Percentiles rank a stretch among this genome's conserved stretches.
phyloP scores from a whole-genome alignment of 192 early-diverging fungal species.

The Umbelopsis sp. region DNA sequence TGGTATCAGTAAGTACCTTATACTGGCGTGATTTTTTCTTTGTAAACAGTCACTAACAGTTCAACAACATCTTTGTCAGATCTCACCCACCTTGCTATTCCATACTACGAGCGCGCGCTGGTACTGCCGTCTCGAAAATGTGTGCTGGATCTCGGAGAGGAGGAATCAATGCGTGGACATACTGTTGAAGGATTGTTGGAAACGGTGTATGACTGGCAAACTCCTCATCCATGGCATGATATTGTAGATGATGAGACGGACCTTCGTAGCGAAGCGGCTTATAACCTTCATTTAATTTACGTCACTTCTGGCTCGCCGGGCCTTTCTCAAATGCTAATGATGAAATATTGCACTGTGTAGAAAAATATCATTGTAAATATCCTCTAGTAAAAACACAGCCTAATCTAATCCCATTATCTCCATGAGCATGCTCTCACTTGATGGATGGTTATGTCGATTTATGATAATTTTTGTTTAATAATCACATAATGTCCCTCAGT shows the following conservation, averaged over 20 bases:
- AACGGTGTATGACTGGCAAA: slow-evolving; percentile 23
- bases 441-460: neutral
- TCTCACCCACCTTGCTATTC: slow-evolving; percentile 76
- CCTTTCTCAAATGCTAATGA: slow-evolving; percentile 72
- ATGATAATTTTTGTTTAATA: neutral
- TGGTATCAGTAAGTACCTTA: slow-evolving; percentile 57
- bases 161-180: neutral
- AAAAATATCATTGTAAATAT: neutral
- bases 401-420: neutral
- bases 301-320: slow-evolving; percentile 67
- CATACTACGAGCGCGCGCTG: slow-evolving; percentile 83
- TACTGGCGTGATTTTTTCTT: no score
- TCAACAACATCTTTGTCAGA: slow-evolving; percentile 45
- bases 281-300: slow-evolving; percentile 88
- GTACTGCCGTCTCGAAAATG: slow-evolving; percentile 47
- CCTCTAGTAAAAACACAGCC: neutral
- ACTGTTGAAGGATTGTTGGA: slow-evolving; percentile 10
- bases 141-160: neutral
- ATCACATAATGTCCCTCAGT: neutral
- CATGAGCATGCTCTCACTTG: neutral
- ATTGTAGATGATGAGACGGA: slow-evolving; percentile 52
- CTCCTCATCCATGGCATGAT: slow-evolving; percentile 8
- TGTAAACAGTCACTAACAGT: no score
- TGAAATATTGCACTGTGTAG: slow-evolving; percentile 76
- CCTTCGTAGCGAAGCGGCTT: slow-evolving; percentile 82